Evolutionary conservation across 345 rosid genomes (phyloP), one percentile per base, ranked within the genome.

Genomic region (Balakata baccata): DNA sequence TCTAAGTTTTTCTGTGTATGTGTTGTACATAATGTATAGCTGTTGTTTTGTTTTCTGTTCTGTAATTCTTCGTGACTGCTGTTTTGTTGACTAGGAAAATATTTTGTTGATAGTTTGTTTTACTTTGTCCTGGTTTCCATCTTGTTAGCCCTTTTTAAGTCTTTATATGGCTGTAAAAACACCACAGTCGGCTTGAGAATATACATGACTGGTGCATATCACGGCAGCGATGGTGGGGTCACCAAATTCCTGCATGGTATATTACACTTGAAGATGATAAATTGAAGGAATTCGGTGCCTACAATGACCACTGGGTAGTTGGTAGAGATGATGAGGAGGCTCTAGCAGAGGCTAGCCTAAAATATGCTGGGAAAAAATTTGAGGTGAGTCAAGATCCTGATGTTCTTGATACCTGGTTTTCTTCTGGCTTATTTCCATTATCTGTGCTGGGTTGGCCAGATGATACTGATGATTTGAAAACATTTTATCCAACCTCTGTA

Each of bases 221-320:
- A 38, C 88, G 98, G 89, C 98, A 95, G 83, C 94, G 92, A 29
- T 92, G 98, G 99, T 95, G 98, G 97, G 99, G 98, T 58, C 98
- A 95, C 65, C 89, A 89, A 16, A 84, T 95, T 60, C 99, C 97
- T 60, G 99, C 98, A 18, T 95, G 96, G 98, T 95, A 92, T 82
- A 88, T 85, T 65, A 86, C 89, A 0, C 78, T 91, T 41, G 98
- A 89, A 69, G 96, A 87, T 57, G 99, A 95, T 84, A 81, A 82
- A 64, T 78, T 71, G 64, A 91, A 87, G 84, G 96, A 95, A 80
- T 49, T 89, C 23, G 98, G 97, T 78, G 84, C 85, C 25, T 91
- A 92, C 78, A 83, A 78, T 74, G 97, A 92, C 81, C 98, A 85
- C 67, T 95, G 98, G 98, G 74, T 95, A 59, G 98, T 88, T 73